Evolutionary conservation across 1,284 basidiomycete genomes (phyloP), one percentile per base, ranked within the genome.

Genomic region (Quambalaria eucalypti): DNA sequence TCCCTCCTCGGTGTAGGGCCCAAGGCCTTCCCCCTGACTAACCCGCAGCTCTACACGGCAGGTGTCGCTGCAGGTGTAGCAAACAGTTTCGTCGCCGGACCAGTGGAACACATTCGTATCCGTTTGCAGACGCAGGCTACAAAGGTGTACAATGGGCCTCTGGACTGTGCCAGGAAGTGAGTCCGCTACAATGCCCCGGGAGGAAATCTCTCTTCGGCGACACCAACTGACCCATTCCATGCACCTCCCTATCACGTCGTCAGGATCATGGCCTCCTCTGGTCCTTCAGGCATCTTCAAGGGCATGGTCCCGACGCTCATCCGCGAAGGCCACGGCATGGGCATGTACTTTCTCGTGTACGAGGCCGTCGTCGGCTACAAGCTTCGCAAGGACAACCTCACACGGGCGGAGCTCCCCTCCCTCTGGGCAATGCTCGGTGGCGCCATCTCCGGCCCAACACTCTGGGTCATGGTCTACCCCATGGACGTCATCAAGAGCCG

Each of bases 21-120:
- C 49, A 65, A 38, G 68, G 42, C 42, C 4, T 46, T 23, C 12
- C 21, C 78, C 5, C 80, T 91, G 14, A 80, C 78, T 42, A 79
- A 80, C 36, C 76, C 75, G 9, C 90, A 96, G 76, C 80, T 93
- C 19, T 84, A 90, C 65, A 68, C 80, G 0, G 82, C 90, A 4
- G 92, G 92, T 61, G 84, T 89, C 2, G 78, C 83, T 28, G 92
- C 91, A 25, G 92, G 93, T 31, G 76, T 96, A 23, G 87, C 90
- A 14, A 98, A 97, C 75, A 86, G 87, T 42, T 81, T 92, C 54
- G 88, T 96, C 19, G 92, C 91, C 0, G 90, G 90, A 1, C 93
- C 93, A 1, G 90, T 98, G 12, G 93, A 98, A 77, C 91, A 97
- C 74, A 90, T 97, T 69, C 87, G 93, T 80, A 97, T 97, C 68